Base-by-base conservation (phyloP, 2,329 filamentous ascomycete genomes). In the Phyllosticta citriasiana region DNA sequence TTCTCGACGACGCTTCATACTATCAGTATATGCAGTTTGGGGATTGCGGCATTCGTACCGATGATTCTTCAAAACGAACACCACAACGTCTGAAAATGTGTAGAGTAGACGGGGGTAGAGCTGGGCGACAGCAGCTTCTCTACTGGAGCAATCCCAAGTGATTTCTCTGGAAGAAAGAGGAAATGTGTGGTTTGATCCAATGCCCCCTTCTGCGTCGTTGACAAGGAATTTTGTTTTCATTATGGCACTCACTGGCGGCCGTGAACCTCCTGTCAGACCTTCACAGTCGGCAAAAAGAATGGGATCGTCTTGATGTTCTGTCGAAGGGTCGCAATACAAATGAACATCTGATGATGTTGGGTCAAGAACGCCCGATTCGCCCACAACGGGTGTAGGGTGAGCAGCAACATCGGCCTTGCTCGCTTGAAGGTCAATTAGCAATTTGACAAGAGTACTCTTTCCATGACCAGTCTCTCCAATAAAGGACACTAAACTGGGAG, bases 261-360 rank as follows among this genome's bases (percentile, higher is more conserved):
- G 70, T 64, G 81, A 79, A 9, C 80, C 80, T 33, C 79, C 80
- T 22, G 78, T 74, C 8, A 82, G 72, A 0, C 80, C 80, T 70
- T 82, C 80, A 63, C 79, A 82, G 63, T 82, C 80, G 24, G 80
- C 79, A 57, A 77, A 77, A 3, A 82, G 70, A 22, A 82, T 71
- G 0, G 79, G 80, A 7, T 72, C 65, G 4, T 70, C 69, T 10
- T 71, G 70, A 14, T 67, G 64, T 26, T 73, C 69, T 2, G 76
- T 78, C 0, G 71, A 67, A 2, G 80, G 80, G 63, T 82, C 80
- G 1, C 73, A 71, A 62, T 82, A 82, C 3, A 83, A 69, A 66
- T 83, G 79, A 2, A 82, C 79, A 65, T 81, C 79, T 8, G 73
- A 79, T 4, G 78, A 80, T 3, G 79, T 81, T 1, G 79, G 77